phyloP scores from a whole-genome alignment of 495 filamentous ascomycete genomes.

The Aeminium ludgeri region DNA sequence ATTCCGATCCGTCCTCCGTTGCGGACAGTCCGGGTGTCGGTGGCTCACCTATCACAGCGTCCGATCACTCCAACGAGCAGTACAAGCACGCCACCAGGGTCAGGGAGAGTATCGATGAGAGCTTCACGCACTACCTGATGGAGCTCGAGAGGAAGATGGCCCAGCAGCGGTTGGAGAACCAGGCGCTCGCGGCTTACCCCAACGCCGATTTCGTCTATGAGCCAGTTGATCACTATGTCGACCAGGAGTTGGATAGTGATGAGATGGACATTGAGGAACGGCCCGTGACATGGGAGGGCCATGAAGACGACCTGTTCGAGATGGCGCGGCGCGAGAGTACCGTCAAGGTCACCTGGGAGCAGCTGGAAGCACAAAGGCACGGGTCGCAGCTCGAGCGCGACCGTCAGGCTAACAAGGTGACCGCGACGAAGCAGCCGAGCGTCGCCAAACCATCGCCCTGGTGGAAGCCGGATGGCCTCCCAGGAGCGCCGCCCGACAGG shows the following conservation, averaged over 20 bases:
- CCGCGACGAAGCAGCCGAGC: slow-evolving; percentile 22
- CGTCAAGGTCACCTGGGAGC: slow-evolving; percentile 26
- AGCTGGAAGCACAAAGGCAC: slow-evolving; percentile 29
- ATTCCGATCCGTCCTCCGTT: slow-evolving; percentile 31
- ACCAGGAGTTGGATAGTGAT: slow-evolving; percentile 30
- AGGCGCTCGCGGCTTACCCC: slow-evolving; percentile 52
- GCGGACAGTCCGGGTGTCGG: slow-evolving; percentile 31
- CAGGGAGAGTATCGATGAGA: slow-evolving; percentile 48
- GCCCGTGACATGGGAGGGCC: slow-evolving; percentile 14
- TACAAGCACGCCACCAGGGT: slow-evolving; percentile 29
- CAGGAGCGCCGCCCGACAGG: too few species aligned
- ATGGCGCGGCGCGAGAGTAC: slow-evolving; percentile 16
- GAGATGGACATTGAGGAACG: slow-evolving; percentile 17
- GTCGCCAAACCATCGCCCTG: slow-evolving; percentile 21
- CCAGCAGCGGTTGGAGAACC: slow-evolving; percentile 53
- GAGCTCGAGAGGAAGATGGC: slow-evolving; percentile 59
- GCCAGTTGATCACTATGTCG: slow-evolving; percentile 44
- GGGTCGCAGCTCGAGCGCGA: slow-evolving; percentile 25
- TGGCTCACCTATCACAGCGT: slow-evolving; percentile 21
- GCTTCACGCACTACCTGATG: slow-evolving; percentile 56
- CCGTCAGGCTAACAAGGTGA: slow-evolving; percentile 14
- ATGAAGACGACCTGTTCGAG: slow-evolving; percentile 18
- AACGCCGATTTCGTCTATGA: slow-evolving; percentile 44
- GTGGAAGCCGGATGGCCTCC: slow-evolving; percentile 23
- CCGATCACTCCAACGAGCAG: slow-evolving; percentile 18